Evolutionary conservation across 192 early-diverging fungal species (phyloP).

Genomic region (Piromyces sp.): DNA sequence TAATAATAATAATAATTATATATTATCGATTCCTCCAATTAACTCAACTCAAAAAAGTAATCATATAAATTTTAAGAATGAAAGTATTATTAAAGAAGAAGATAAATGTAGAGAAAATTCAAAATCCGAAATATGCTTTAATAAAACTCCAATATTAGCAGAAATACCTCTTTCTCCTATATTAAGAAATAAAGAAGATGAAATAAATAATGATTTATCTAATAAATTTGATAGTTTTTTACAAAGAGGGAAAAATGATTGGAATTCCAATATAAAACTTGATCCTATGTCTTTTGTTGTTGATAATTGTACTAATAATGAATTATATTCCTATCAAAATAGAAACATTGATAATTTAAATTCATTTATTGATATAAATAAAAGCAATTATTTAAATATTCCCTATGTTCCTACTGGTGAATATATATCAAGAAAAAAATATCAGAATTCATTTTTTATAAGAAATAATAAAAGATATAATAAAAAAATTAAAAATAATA

Average conservation of each 20-base stretch:
- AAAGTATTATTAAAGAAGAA: too few species aligned
- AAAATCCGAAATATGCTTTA: too few species aligned
- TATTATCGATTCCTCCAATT: too few species aligned
- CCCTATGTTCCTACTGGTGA: not conserved
- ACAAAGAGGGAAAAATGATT: too few species aligned
- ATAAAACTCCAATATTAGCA: not conserved
- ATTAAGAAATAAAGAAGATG: not conserved
- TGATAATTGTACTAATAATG: not conserved
- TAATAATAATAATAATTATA: too few species aligned
- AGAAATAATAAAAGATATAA: not conserved
- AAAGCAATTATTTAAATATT: not conserved
- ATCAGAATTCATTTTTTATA: not conserved
- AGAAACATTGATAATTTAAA: not conserved
- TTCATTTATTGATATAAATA: not conserved
- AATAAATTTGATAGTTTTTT: too few species aligned
- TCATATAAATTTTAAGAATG: too few species aligned
- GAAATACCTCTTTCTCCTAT: not conserved
- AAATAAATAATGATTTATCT: not conserved
- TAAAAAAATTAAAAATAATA: not conserved
- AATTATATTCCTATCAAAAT: not conserved
- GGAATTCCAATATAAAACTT: too few species aligned
- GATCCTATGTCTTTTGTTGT: not conserved
- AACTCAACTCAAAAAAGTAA: too few species aligned
- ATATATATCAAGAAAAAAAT: not conserved
- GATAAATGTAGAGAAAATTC: too few species aligned